Percentiles rank a stretch among this genome's conserved stretches.
These are phyloP conservation scores for Diaporthe caulivora DNA, from an alignment of 2,329 filamentous ascomycete species.

Conservation along the genomic window DNA sequence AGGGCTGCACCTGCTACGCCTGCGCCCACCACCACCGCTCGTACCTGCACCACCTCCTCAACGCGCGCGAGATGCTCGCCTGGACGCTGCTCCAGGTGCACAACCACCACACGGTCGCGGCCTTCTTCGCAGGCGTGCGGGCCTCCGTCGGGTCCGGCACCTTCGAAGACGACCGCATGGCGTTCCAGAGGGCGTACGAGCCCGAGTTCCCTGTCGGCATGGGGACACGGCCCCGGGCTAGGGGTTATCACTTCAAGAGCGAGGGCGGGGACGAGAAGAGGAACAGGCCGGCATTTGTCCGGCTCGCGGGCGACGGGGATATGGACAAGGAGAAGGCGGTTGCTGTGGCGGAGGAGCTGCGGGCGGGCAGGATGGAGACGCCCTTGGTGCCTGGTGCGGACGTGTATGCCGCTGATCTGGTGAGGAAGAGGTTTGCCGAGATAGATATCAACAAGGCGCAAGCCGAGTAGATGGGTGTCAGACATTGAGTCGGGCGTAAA, in stretches of 20 bases:
- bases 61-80: conserved; percentile 94
- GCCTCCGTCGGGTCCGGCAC: conserved; percentile 69
- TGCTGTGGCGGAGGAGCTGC: conserved; percentile 52
- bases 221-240: conserved; percentile 81
- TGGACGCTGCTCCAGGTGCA: conserved; percentile 95
- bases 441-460: conserved; percentile 46
- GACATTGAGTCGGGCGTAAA: background rate
- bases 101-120: conserved; percentile 80
- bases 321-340: conserved; percentile 45
- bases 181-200: conserved; percentile 72
- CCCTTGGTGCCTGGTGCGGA: conserved; percentile 60
- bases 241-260: conserved; percentile 86
- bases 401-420: conserved; percentile 63
- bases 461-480: background rate
- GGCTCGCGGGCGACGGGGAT: conserved; percentile 54
- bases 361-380: conserved; percentile 62
- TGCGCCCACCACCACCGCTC: conserved; percentile 88
- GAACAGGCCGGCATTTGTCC: conserved; percentile 76
- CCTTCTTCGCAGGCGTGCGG: conserved; percentile 81
- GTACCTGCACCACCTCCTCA: conserved; percentile 87
- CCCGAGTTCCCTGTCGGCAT: conserved; percentile 78
- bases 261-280: conserved; percentile 74
- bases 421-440: conserved; percentile 68
- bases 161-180: conserved; percentile 67
- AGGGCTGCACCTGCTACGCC: conserved; percentile 82